phyloP scores from a whole-genome alignment of 2,329 filamentous ascomycete genomes.

The Fusarium pseudonygamai region DNA sequence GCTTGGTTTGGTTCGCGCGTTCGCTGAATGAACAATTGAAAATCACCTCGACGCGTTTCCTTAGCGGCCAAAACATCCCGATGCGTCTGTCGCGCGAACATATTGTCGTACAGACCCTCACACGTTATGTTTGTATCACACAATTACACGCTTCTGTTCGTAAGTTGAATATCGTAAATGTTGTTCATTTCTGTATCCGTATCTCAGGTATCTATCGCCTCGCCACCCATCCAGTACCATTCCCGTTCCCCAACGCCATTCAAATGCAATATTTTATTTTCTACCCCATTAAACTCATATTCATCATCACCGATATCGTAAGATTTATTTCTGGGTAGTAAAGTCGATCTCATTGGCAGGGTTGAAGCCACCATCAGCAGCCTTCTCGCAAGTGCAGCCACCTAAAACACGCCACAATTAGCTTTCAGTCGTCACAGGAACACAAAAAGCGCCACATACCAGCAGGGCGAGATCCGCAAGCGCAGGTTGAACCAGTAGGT shows the following conservation, averaged over 20 bases:
- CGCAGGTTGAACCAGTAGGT: constrained; percentile 69
- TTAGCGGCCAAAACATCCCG: background rate
- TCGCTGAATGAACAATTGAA: background rate
- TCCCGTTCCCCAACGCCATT: constrained; percentile 33
- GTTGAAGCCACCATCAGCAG: constrained; percentile 68
- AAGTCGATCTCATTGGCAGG: constrained; percentile 83
- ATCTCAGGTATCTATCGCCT: constrained; percentile 22
- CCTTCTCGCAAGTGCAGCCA: constrained; percentile 86
- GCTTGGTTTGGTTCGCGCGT: background rate
- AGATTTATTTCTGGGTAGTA: constrained; percentile 65
- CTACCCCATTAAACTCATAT: background rate
- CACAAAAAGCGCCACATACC: constrained; percentile 57
- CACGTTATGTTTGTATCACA: background rate
- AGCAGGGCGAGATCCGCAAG: constrained; percentile 78
- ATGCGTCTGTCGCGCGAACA: background rate
- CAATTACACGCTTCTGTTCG: background rate
- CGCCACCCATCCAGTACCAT: constrained; percentile 12
- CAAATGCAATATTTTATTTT: constrained; percentile 10
- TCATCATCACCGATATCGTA: background rate
- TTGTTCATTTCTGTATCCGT: constrained; percentile 6
- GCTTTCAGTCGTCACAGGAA: constrained; percentile 2
- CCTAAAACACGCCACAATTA: constrained; percentile 49
- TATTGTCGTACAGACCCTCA: background rate
- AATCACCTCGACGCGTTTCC: background rate
- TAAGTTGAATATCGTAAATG: background rate